Percentiles rank a stretch among this genome's conserved stretches.
These are phyloP conservation scores for Leishmania guyanensis DNA, from an alignment of 208 protist genomes.

Conservation along the genomic window DNA sequence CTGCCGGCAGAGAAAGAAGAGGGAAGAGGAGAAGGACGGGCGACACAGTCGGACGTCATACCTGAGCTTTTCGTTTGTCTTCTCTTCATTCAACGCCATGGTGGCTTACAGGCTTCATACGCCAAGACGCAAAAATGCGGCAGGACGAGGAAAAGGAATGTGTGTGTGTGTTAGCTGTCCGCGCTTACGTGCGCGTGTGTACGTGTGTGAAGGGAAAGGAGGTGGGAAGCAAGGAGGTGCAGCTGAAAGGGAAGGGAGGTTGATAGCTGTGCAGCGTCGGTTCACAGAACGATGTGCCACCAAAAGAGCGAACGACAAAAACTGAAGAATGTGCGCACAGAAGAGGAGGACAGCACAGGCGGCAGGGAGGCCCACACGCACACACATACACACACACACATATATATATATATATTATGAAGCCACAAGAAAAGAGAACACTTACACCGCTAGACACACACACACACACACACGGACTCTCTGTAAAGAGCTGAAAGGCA, in stretches of 20 bases:
- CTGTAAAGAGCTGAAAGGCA: background rate
- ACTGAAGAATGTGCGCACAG: background rate
- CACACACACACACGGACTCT: background rate
- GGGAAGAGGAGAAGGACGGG: background rate
- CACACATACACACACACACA: background rate
- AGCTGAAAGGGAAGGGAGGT: background rate
- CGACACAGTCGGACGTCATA: too few species aligned
- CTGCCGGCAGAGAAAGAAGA: background rate
- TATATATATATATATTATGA: too few species aligned
- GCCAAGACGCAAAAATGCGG: background rate
- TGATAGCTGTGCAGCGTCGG: background rate
- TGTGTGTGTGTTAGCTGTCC: conserved; percentile 5
- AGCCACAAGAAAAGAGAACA: too few species aligned
- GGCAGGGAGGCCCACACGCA: background rate
- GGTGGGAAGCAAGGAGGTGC: background rate
- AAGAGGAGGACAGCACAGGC: background rate
- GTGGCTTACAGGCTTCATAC: background rate
- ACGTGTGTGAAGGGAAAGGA: background rate
- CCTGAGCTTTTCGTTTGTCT: background rate
- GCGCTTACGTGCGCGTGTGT: background rate
- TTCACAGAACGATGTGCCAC: background rate
- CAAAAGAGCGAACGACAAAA: background rate
- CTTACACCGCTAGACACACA: too few species aligned
- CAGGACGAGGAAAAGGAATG: background rate
- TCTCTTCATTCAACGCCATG: background rate